A percentile compares a stretch with the other conserved stretches of the same genome.
phyloP scores from a whole-genome alignment of 1,284 basidiomycete species.

The Ceratobasidium sp. region DNA sequence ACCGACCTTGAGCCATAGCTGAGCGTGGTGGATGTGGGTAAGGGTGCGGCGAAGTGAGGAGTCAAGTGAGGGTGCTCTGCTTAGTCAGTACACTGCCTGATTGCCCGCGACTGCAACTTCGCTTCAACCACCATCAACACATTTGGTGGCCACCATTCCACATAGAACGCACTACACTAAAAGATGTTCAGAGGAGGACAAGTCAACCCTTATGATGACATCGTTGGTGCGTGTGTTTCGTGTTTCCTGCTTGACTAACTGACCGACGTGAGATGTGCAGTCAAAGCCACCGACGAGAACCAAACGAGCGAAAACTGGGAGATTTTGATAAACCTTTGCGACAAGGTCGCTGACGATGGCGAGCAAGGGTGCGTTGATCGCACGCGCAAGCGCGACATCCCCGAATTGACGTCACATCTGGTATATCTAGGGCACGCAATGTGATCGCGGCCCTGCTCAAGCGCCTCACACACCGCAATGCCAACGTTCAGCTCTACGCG shows the following conservation, averaged over 20 bases:
- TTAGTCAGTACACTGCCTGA: slow-evolving; percentile 30
- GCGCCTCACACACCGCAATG: slow-evolving; percentile 91
- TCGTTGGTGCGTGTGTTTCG: slow-evolving; percentile 70
- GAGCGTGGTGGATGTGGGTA: slow-evolving; percentile 48
- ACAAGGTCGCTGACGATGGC: slow-evolving; percentile 92
- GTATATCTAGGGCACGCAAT: slow-evolving; percentile 75
- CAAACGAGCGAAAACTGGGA: slow-evolving; percentile 97
- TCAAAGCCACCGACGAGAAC: slow-evolving; percentile 95
- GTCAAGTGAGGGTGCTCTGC: slow-evolving; percentile 17
- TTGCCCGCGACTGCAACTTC: background rate
- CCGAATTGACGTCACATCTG: slow-evolving; percentile 34
- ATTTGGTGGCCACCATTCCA: slow-evolving; percentile 12
- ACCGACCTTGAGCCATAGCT: slow-evolving; percentile 70
- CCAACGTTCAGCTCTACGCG: slow-evolving; percentile 96
- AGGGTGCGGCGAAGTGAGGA: slow-evolving; percentile 36
- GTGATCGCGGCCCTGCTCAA: slow-evolving; percentile 89
- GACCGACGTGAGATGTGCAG: slow-evolving; percentile 57
- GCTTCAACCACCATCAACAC: slow-evolving; percentile 12
- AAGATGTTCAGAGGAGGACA: slow-evolving; percentile 73
- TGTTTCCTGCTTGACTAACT: background rate
- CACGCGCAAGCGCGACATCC: background rate
- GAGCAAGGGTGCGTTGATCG: slow-evolving; percentile 72
- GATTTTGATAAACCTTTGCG: slow-evolving; percentile 92
- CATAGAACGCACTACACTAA: slow-evolving; percentile 5
- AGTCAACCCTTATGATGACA: slow-evolving; percentile 90